These are phyloP conservation scores for Colletotrichum lini DNA, from an alignment of 2,329 filamentous ascomycete genomes.

Conservation along the genomic window DNA sequence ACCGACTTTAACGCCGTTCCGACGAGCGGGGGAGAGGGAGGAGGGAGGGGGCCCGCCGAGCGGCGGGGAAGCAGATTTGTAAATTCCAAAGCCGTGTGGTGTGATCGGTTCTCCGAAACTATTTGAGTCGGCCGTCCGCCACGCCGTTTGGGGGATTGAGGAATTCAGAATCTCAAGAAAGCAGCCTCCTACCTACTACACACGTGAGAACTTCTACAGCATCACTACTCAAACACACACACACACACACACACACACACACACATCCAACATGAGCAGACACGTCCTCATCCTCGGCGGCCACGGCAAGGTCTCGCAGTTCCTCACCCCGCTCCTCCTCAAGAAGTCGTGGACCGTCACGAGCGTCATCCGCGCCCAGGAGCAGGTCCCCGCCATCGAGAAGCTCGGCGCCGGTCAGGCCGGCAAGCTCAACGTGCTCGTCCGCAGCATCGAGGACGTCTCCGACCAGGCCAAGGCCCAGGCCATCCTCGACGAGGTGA, in stretches of 20 bases:
- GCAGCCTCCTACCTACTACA: too few relatives aligned
- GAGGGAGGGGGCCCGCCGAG: background rate
- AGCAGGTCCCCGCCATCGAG: slow-evolving; percentile 76
- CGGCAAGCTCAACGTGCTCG: slow-evolving; percentile 77
- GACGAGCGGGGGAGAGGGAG: background rate
- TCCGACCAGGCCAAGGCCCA: slow-evolving; percentile 74
- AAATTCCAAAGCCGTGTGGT: slow-evolving; percentile 15
- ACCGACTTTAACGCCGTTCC: slow-evolving; percentile 3
- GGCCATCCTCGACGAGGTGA: slow-evolving; percentile 72
- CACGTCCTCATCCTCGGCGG: slow-evolving; percentile 83
- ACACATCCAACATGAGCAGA: slow-evolving; percentile 47
- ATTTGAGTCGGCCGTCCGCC: slow-evolving; percentile 3
- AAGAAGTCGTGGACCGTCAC: slow-evolving; percentile 83
- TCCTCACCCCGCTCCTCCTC: slow-evolving; percentile 83
- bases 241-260: background rate
- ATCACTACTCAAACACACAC: background rate
- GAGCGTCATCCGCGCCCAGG: slow-evolving; percentile 81
- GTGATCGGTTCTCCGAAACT: background rate
- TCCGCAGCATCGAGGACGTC: slow-evolving; percentile 80
- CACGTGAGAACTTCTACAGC: too few relatives aligned
- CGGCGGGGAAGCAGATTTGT: slow-evolving; percentile 13
- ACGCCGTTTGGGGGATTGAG: too few relatives aligned
- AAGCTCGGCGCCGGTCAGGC: slow-evolving; percentile 70
- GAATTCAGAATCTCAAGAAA: too few relatives aligned
- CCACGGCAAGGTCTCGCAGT: slow-evolving; percentile 83